A percentile compares a stretch with the other conserved stretches of the same genome.
Conservation (phyloP, 1,284 basidiomycete genomes). For the Testicularia cyperi region DNA sequence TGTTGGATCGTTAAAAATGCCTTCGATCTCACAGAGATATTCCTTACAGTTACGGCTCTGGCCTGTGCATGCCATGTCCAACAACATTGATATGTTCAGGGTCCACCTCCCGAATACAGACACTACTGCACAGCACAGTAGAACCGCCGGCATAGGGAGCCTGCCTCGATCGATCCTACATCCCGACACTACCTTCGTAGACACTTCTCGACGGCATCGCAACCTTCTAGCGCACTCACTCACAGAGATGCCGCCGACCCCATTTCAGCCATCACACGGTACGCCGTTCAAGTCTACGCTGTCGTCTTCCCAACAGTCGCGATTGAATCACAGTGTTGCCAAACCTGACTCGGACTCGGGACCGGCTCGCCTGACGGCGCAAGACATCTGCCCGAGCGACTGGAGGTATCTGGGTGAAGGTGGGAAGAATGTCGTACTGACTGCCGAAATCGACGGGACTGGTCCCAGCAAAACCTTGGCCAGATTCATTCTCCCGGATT, state of each 20-base stretch:
- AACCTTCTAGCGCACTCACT: too few species aligned
- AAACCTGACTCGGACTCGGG: slow-evolving; percentile 11
- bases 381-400: slow-evolving; percentile 17
- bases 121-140: too few species aligned
- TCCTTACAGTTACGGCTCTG: too few species aligned
- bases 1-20: too few species aligned
- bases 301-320: slow-evolving; percentile 24
- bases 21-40: too few species aligned
- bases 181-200: too few species aligned
- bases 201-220: too few species aligned
- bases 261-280: slow-evolving; percentile 29
- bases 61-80: too few species aligned
- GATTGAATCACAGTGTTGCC: slow-evolving; percentile 10
- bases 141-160: too few species aligned
- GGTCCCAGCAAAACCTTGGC: background rate
- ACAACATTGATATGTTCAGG: too few species aligned
- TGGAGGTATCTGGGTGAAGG: slow-evolving; percentile 42
- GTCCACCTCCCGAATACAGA: too few species aligned
- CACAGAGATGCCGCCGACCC: slow-evolving; percentile 30
- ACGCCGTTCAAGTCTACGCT: slow-evolving; percentile 41
- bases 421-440: slow-evolving; percentile 38
- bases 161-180: too few species aligned
- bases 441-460: background rate
- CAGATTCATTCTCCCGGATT: background rate
- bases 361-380: background rate